Evolutionary conservation across 1,284 basidiomycete species (phyloP).

Genomic region (Prillingera fragicola): DNA sequence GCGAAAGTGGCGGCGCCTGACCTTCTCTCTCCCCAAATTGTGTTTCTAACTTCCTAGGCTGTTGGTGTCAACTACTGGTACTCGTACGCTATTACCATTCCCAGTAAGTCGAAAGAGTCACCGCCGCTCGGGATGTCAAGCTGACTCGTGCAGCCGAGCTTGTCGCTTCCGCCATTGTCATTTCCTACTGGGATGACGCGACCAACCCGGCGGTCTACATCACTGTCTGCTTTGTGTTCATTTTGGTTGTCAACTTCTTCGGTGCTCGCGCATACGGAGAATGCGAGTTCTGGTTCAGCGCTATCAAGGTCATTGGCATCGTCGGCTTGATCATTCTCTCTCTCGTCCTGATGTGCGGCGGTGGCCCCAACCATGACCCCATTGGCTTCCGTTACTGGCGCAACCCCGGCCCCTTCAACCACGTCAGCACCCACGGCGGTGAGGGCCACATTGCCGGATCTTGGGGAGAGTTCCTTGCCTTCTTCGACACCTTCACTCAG

Average conservation of each 20-base stretch:
- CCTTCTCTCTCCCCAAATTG: not conserved
- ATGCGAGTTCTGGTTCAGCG: slow-evolving; percentile 37
- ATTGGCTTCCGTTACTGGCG: slow-evolving; percentile 57
- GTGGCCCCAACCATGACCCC: slow-evolving; percentile 54
- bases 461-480: slow-evolving; percentile 61
- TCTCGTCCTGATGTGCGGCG: slow-evolving; percentile 65
- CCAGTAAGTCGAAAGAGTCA: slow-evolving; percentile 12
- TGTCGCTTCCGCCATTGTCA: slow-evolving; percentile 23
- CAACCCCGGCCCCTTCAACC: slow-evolving; percentile 52
- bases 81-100: slow-evolving; percentile 38
- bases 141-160: slow-evolving; percentile 19
- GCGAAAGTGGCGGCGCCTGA: no score
- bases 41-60: not conserved
- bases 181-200: slow-evolving; percentile 33
- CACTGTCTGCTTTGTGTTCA: slow-evolving; percentile 44
- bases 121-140: no score
- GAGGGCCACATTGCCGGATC: slow-evolving; percentile 19
- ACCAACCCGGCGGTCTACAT: slow-evolving; percentile 47
- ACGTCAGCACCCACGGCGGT: slow-evolving; percentile 16
- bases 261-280: slow-evolving; percentile 39
- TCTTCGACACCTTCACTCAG: slow-evolving; percentile 64
- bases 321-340: slow-evolving; percentile 55
- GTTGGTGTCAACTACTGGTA: slow-evolving; percentile 38
- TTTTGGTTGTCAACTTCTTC: slow-evolving; percentile 48
- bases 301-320: slow-evolving; percentile 33